These are phyloP conservation scores for Rhodotorula mucilaginosa DNA, from an alignment of 1,284 basidiomycete species.

Conservation along the genomic window DNA sequence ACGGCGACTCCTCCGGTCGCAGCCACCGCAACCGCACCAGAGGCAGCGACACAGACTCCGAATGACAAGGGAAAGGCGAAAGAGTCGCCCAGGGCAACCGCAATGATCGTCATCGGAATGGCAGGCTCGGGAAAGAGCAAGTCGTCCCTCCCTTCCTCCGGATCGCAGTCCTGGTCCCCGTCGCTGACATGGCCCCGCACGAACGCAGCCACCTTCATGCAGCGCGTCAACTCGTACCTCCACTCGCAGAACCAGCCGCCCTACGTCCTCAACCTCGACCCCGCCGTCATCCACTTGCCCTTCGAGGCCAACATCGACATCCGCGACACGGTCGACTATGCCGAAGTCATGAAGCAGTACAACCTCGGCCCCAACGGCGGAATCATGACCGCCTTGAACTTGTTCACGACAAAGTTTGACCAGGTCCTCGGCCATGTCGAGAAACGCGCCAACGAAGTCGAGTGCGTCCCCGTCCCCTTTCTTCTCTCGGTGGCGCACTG, in stretches of 20 bases:
- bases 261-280: slow-evolving; percentile 96
- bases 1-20: no score
- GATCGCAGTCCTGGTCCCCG: background rate
- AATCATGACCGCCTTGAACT: slow-evolving; percentile 91
- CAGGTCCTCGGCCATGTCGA: slow-evolving; percentile 91
- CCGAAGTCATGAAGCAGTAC: slow-evolving; percentile 99
- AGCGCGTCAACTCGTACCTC: slow-evolving; percentile 83
- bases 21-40: background rate
- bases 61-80: slow-evolving; percentile 29
- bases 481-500: no score
- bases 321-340: slow-evolving; percentile 93
- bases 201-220: slow-evolving; percentile 69
- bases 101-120: slow-evolving; percentile 44
- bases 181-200: background rate
- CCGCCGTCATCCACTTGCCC: slow-evolving; percentile 83
- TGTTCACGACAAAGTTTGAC: slow-evolving; percentile 99
- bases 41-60: background rate
- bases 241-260: slow-evolving; percentile 65
- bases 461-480: no score
- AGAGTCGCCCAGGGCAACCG: slow-evolving; percentile 23
- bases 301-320: slow-evolving; percentile 98
- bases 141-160: background rate
- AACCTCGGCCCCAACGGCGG: slow-evolving; percentile 98
- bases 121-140: slow-evolving; percentile 27
- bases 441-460: slow-evolving; percentile 79